Conservation (phyloP, 2,329 filamentous ascomycete genomes). For the Ilyonectria sp. region DNA sequence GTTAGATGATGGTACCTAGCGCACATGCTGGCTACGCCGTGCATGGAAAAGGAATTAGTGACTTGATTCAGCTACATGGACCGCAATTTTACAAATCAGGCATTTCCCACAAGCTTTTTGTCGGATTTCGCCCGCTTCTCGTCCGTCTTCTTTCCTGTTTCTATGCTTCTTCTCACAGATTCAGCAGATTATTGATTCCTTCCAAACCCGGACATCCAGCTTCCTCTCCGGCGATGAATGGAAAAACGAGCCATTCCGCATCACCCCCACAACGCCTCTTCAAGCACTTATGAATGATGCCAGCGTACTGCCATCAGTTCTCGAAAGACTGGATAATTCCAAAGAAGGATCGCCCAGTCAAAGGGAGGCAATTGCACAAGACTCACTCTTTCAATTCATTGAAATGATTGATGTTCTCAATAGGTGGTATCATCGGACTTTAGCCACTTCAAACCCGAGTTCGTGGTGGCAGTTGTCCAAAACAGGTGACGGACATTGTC, state of each 20-base stretch:
- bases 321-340: constrained; percentile 12
- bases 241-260: constrained; percentile 22
- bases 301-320: constrained; percentile 3
- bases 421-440: constrained; percentile 1
- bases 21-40: constrained; percentile 43
- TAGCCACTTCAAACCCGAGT: background rate
- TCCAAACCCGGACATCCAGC: constrained; percentile 19
- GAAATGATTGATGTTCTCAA: background rate
- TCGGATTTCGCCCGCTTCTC: constrained; percentile 57
- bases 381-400: background rate
- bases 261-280: constrained; percentile 14
- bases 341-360: background rate
- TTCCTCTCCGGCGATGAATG: constrained; percentile 24
- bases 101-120: constrained; percentile 55
- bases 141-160: constrained; percentile 43
- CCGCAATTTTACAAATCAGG: constrained; percentile 52
- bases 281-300: constrained; percentile 28
- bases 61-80: constrained; percentile 51
- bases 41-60: constrained; percentile 54
- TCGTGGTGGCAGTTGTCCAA: background rate
- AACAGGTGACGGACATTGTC: background rate
- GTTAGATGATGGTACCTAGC: constrained; percentile 50
- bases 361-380: background rate
- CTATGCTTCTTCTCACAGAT: background rate
- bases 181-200: constrained; percentile 19